phyloP scores from a whole-genome alignment of 2,329 filamentous ascomycete genomes.

The Trichoderma arundinaceum region DNA sequence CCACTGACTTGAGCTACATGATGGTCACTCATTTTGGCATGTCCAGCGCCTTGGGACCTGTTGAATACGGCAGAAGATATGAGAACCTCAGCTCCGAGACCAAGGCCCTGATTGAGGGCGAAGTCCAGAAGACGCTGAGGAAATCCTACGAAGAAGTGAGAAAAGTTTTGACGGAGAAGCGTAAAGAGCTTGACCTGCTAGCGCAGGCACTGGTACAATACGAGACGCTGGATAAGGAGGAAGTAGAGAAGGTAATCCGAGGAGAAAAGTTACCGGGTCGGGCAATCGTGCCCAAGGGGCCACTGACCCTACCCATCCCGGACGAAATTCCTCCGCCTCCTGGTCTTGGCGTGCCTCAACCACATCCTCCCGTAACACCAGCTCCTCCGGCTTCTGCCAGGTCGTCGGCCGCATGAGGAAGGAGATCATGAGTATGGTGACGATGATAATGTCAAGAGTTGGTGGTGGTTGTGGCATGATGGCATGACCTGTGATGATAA shows the following conservation, averaged over 20 bases:
- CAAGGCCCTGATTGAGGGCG: conserved; percentile 81
- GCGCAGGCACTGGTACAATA: conserved; percentile 92
- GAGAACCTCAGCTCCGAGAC: conserved; percentile 83
- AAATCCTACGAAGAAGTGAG: conserved; percentile 78
- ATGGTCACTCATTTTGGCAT: conserved; percentile 93
- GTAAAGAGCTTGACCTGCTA: conserved; percentile 84
- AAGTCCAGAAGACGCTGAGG: conserved; percentile 84
- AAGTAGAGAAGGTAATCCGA: conserved; percentile 87
- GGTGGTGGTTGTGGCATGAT: not conserved
- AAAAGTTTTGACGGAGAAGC: conserved; percentile 72
- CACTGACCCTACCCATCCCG: conserved; percentile 48
- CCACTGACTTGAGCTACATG: conserved; percentile 80
- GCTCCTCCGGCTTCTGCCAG: conserved; percentile 44
- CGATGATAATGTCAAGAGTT: not conserved
- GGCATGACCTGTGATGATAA: not conserved
- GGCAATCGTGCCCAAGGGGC: conserved; percentile 59
- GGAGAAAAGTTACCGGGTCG: conserved; percentile 81
- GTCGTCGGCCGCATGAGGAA: conserved; percentile 9
- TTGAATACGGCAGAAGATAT: conserved; percentile 85
- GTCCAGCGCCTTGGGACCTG: conserved; percentile 84
- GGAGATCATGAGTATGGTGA: not conserved
- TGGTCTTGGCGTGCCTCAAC: conserved; percentile 44
- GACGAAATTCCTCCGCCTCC: conserved; percentile 45
- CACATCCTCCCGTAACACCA: conserved; percentile 42
- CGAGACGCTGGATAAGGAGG: conserved; percentile 85